Conservation (phyloP, 257 asterid species). For the Gentiana dahurica region DNA sequence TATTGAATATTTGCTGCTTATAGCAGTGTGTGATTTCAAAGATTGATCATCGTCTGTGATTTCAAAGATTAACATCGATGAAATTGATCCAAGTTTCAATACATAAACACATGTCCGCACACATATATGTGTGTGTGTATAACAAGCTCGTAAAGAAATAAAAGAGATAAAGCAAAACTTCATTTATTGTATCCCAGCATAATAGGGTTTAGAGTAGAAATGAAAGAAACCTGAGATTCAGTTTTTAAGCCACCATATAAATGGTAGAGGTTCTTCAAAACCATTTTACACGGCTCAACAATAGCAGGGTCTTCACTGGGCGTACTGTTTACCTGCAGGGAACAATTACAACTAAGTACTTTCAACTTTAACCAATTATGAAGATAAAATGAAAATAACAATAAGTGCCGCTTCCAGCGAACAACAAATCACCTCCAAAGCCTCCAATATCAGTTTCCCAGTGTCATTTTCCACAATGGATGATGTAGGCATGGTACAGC, state of each 20-base stretch:
- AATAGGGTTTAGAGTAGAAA: slow-evolving; percentile 2
- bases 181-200: neutral
- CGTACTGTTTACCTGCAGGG: slow-evolving; percentile 34
- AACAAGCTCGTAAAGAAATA: too few species aligned
- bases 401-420: neutral
- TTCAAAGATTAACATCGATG: too few species aligned
- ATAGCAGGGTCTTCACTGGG: slow-evolving; percentile 37
- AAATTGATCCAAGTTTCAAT: too few species aligned
- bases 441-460: slow-evolving; percentile 41
- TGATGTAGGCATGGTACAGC: slow-evolving; percentile 34
- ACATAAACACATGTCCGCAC: too few species aligned
- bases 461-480: slow-evolving; percentile 25
- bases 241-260: slow-evolving; percentile 44
- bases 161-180: too few species aligned
- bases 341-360: neutral
- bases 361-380: neutral
- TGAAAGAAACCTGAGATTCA: slow-evolving; percentile 56
- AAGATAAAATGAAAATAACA: neutral
- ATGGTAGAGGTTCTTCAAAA: slow-evolving; percentile 56
- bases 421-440: slow-evolving; percentile 46
- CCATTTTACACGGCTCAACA: slow-evolving; percentile 61
- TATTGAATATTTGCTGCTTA: too few species aligned
- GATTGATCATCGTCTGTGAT: too few species aligned
- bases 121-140: too few species aligned
- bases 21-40: too few species aligned